Evolutionary conservation across 148 eudicot genomes (phyloP).

Genomic region (Hydrangea macrophylla): DNA sequence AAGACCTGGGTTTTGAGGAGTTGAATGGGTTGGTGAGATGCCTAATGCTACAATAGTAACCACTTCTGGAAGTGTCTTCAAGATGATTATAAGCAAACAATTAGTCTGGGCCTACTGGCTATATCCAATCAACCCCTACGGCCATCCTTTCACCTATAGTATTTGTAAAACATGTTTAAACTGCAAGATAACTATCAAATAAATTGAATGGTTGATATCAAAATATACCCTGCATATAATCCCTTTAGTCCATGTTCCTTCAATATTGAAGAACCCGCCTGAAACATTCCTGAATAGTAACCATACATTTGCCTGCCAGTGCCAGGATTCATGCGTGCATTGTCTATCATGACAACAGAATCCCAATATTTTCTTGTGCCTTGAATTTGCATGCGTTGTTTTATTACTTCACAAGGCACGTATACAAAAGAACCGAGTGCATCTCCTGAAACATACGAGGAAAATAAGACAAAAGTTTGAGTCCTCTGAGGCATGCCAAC

Average conservation of each 20-base stretch:
- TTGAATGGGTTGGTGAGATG: too few relatives aligned
- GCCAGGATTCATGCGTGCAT: constrained; percentile 47
- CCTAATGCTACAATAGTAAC: too few relatives aligned
- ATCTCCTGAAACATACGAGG: constrained; percentile 57
- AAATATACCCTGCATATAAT: constrained; percentile 79
- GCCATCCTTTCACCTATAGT: background rate
- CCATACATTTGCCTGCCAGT: constrained; percentile 63
- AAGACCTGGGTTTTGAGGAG: too few relatives aligned
- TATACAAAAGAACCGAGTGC: constrained; percentile 85
- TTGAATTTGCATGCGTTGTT: constrained; percentile 98
- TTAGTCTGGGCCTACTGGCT: too few relatives aligned
- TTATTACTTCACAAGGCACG: constrained; percentile 96
- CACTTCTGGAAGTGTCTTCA: too few relatives aligned
- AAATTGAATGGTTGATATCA: background rate
- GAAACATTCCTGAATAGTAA: constrained; percentile 87
- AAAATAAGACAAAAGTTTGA: constrained; percentile 7
- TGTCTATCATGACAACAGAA: constrained; percentile 49
- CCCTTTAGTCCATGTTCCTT: constrained; percentile 85
- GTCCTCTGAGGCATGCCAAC: constrained; percentile 12
- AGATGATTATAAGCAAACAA: too few relatives aligned
- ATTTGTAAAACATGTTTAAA: background rate
- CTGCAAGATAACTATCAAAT: too few relatives aligned
- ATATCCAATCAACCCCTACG: too few relatives aligned
- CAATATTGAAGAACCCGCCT: constrained; percentile 91
- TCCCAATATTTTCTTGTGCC: constrained; percentile 77